Evolutionary conservation across 495 filamentous ascomycete genomes (phyloP).

Genomic region (Penicillium angulare): DNA sequence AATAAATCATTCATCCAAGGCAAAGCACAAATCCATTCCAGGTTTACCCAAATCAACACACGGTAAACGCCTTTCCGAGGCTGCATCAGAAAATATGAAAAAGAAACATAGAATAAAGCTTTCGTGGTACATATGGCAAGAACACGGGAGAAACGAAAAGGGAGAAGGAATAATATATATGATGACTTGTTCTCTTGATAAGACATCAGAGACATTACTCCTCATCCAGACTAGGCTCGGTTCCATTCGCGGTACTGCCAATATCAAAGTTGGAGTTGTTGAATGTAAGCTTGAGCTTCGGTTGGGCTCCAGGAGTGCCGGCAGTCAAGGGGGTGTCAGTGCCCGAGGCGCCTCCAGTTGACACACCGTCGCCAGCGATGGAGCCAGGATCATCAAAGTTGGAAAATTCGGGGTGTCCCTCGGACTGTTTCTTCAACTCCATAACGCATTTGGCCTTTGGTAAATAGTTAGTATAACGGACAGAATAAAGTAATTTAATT

Average conservation of each 20-base stretch:
- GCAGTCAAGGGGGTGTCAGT: slow-evolving; percentile 68
- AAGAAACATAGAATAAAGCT: background rate
- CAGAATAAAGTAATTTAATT: background rate
- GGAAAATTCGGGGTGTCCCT: slow-evolving; percentile 66
- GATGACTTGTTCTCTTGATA: slow-evolving; percentile 7
- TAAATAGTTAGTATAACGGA: slow-evolving; percentile 25
- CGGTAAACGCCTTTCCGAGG: slow-evolving; percentile 4
- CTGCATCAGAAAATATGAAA: slow-evolving; percentile 3
- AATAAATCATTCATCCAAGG: slow-evolving; percentile 17
- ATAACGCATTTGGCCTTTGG: slow-evolving; percentile 61
- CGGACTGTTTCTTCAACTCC: slow-evolving; percentile 69
- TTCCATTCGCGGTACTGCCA: slow-evolving; percentile 26
- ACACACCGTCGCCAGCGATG: slow-evolving; percentile 55
- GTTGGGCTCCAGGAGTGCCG: slow-evolving; percentile 46
- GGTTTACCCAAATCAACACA: slow-evolving; percentile 8
- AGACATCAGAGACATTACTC: slow-evolving; percentile 33
- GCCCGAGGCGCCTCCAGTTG: slow-evolving; percentile 63
- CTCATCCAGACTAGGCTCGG: slow-evolving; percentile 31
- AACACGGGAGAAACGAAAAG: slow-evolving; percentile 3
- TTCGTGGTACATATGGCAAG: slow-evolving; percentile 6
- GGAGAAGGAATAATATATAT: slow-evolving; percentile 11
- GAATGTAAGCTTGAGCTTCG: slow-evolving; percentile 58
- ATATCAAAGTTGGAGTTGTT: slow-evolving; percentile 46
- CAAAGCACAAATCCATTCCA: slow-evolving; percentile 12
- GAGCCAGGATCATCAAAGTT: slow-evolving; percentile 62